These are phyloP conservation scores for Flaveria floridana DNA, from an alignment of 140 eudicot genomes.

Conservation along the genomic window DNA sequence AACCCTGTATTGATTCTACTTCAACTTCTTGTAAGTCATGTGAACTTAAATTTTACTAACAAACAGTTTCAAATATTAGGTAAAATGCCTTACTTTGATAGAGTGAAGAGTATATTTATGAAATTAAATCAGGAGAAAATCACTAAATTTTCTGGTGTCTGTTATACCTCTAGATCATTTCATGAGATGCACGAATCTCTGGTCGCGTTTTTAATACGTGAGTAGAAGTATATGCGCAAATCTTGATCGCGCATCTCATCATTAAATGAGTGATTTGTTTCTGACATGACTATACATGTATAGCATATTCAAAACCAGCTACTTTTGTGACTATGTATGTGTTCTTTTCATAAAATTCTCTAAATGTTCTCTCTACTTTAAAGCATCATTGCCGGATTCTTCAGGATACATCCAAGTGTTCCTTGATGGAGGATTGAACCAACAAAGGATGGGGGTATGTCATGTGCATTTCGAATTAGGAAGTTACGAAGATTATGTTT, in stretches of 20 bases:
- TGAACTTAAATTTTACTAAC: not conserved
- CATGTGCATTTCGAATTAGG: slow-evolving; percentile 4
- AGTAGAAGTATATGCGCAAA: not conserved
- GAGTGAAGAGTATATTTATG: not conserved
- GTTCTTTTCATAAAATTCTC: not conserved
- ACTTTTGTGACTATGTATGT: not conserved
- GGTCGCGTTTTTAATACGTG: not conserved
- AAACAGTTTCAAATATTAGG: not conserved
- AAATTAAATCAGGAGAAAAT: not conserved
- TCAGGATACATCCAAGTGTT: slow-evolving; percentile 88
- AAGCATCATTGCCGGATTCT: slow-evolving; percentile 61
- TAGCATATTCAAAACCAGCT: not conserved
- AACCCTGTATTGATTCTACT: slow-evolving; percentile 47
- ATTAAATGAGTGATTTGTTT: not conserved
- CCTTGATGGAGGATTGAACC: slow-evolving; percentile 97
- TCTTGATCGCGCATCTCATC: not conserved
- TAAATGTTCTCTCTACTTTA: slow-evolving; percentile 23
- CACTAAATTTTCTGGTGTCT: too few relatives aligned
- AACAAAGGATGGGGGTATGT: slow-evolving; percentile 98
- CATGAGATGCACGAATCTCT: not conserved
- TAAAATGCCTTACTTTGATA: not conserved
- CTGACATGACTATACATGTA: not conserved
- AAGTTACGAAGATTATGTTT: not conserved
- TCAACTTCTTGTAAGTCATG: slow-evolving; percentile 54
- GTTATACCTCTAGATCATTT: not conserved